These are phyloP conservation scores for Oropetium thomaeum DNA, from an alignment of 176 grass and related monocot species.

Conservation along the genomic window DNA sequence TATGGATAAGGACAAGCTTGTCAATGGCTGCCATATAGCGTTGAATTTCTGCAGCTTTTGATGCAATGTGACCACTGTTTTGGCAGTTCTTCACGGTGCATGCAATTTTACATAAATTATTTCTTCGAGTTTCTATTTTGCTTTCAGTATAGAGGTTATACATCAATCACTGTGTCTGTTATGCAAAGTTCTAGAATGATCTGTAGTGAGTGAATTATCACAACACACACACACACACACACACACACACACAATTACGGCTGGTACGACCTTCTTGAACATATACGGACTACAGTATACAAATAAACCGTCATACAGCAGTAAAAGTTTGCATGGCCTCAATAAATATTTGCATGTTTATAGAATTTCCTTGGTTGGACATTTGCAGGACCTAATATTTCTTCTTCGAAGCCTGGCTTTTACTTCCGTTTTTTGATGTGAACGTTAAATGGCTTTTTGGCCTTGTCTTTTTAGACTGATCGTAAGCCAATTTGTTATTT, in stretches of 20 bases:
- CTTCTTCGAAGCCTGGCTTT: background rate
- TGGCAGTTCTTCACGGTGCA: too few relatives aligned
- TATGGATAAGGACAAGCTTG: conserved; percentile 34
- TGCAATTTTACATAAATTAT: too few relatives aligned
- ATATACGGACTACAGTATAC: background rate
- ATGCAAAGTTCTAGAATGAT: too few relatives aligned
- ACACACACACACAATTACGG: too few relatives aligned
- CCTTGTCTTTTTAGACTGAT: background rate
- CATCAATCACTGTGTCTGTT: too few relatives aligned
- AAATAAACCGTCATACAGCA: background rate
- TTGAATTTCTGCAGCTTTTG: conserved; percentile 29
- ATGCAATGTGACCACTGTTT: conserved; percentile 30
- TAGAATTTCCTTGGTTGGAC: background rate
- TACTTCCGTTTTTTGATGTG: too few relatives aligned
- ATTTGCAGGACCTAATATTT: background rate
- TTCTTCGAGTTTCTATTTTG: too few relatives aligned
- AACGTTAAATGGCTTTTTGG: background rate
- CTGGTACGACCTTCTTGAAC: background rate
- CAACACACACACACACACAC: too few relatives aligned
- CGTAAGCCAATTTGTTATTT: background rate
- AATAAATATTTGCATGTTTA: background rate
- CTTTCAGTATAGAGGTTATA: too few relatives aligned
- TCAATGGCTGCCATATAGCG: conserved; percentile 4
- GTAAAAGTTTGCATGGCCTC: background rate
- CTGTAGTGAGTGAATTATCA: background rate